Percentiles rank a stretch among this genome's conserved stretches.
Evolutionary conservation across 2,329 filamentous ascomycete species (phyloP).

Genomic region (Ophiognomonia clavigignenti-juglandacearum): DNA sequence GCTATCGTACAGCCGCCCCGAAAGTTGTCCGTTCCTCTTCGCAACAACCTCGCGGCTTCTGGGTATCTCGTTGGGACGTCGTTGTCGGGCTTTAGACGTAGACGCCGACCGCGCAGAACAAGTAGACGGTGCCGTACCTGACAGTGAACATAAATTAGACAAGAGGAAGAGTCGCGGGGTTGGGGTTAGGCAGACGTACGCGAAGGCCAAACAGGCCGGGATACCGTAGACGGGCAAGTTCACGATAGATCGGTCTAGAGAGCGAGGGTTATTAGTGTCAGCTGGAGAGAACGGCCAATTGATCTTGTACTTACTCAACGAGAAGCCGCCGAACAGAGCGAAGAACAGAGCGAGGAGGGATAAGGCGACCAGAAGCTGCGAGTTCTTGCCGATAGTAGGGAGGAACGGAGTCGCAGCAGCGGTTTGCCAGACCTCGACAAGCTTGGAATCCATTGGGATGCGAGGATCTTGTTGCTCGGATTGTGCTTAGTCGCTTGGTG

Average conservation of each 20-base stretch:
- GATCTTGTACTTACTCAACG: slow-evolving; percentile 67
- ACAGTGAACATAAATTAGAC: slow-evolving; percentile 7
- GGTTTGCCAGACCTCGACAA: slow-evolving; percentile 90
- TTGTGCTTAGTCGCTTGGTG: neutral
- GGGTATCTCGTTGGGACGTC: slow-evolving; percentile 20
- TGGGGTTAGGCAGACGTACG: slow-evolving; percentile 57
- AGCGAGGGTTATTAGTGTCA: slow-evolving; percentile 22
- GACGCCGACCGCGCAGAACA: slow-evolving; percentile 98
- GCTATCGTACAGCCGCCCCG: slow-evolving; percentile 34
- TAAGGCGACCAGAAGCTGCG: slow-evolving; percentile 80
- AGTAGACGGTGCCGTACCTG: slow-evolving; percentile 92
- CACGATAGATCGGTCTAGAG: slow-evolving; percentile 71
- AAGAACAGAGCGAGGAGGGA: slow-evolving; percentile 68
- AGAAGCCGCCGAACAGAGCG: slow-evolving; percentile 72
- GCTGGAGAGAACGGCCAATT: neutral
- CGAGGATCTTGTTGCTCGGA: neutral
- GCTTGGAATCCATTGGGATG: slow-evolving; percentile 65
- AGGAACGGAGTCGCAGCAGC: slow-evolving; percentile 81
- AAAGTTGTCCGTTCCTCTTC: slow-evolving; percentile 7
- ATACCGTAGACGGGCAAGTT: slow-evolving; percentile 75
- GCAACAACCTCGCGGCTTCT: slow-evolving; percentile 14
- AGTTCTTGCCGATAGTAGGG: slow-evolving; percentile 73
- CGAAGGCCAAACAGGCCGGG: slow-evolving; percentile 83
- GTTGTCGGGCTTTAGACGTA: slow-evolving; percentile 70
- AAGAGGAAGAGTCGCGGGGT: neutral